Evolutionary conservation across 495 filamentous ascomycete species (phyloP).

Genomic region (Chaetomidium leptoderma): DNA sequence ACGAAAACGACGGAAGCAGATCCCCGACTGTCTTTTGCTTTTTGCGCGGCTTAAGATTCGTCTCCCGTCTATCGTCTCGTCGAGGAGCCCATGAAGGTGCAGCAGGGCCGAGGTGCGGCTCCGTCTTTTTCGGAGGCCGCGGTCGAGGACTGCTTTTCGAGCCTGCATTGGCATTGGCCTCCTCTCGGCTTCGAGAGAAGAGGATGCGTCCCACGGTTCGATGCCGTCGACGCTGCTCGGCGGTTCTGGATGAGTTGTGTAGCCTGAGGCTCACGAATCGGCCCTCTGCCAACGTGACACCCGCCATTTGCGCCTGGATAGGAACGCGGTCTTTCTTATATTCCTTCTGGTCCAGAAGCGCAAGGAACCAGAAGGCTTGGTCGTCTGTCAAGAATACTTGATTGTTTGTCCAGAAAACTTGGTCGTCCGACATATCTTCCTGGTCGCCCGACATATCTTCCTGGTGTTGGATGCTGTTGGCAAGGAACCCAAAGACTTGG

Average conservation of each 20-base stretch:
- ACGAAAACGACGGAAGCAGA: background rate
- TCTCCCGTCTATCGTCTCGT: background rate
- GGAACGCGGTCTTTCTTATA: too few relatives aligned
- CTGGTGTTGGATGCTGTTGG: too few relatives aligned
- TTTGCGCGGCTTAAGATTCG: slow-evolving; percentile 4
- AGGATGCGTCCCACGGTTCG: background rate
- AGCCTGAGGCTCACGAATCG: slow-evolving; percentile 7
- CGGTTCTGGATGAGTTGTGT: background rate
- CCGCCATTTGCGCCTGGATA: background rate
- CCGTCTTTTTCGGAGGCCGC: background rate
- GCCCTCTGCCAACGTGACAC: background rate
- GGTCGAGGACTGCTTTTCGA: background rate
- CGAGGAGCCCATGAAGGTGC: background rate
- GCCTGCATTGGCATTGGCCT: background rate
- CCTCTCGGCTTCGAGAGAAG: background rate
- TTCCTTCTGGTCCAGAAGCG: slow-evolving; percentile 6
- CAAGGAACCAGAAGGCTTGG: slow-evolving; percentile 14
- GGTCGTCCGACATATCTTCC: too few relatives aligned
- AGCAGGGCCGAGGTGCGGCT: background rate
- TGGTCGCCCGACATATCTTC: too few relatives aligned
- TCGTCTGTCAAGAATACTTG: too few relatives aligned
- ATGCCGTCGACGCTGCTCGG: too few relatives aligned
- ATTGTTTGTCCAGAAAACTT: too few relatives aligned
- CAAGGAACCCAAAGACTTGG: too few relatives aligned
- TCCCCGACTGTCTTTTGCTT: slow-evolving; percentile 3